phyloP scores from a whole-genome alignment of 257 asterid species.

The Gardenia jasminoides region DNA sequence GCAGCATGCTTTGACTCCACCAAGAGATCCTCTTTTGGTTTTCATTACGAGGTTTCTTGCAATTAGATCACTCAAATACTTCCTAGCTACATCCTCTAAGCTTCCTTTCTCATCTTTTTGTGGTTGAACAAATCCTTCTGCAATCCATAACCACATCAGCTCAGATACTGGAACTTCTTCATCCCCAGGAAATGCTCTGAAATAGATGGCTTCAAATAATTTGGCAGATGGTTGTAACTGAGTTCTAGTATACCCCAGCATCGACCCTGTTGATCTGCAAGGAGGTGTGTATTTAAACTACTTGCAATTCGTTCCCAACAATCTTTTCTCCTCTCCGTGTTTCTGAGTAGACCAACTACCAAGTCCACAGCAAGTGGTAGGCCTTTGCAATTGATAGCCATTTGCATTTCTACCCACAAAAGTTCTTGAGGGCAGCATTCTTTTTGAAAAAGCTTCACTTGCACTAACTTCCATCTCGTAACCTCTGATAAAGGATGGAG shows the following conservation, averaged over 20 bases:
- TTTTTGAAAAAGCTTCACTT: background rate
- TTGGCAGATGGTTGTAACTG: slow-evolving; percentile 2
- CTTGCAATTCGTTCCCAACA: background rate
- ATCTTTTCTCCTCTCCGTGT: background rate
- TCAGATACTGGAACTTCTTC: background rate
- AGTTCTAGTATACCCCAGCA: slow-evolving; percentile 13
- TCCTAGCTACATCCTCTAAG: slow-evolving; percentile 8
- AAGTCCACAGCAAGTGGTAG: background rate
- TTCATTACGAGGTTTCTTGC: background rate
- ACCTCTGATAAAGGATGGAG: background rate
- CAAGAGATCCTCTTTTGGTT: background rate
- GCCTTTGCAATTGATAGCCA: background rate
- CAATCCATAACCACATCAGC: slow-evolving; percentile 4
- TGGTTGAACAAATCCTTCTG: slow-evolving; percentile 19
- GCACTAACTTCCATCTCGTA: slow-evolving; percentile 1
- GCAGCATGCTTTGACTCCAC: background rate
- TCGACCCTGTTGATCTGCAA: background rate
- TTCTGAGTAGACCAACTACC: background rate
- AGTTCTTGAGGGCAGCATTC: slow-evolving; percentile 4
- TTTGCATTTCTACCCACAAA: background rate
- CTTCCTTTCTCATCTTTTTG: background rate
- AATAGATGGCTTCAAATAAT: slow-evolving; percentile 4
- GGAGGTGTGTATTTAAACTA: background rate
- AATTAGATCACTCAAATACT: slow-evolving; percentile 8
- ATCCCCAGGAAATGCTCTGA: slow-evolving; percentile 1